Evolutionary conservation across 1,139 yeast genomes (phyloP).

Genomic region (Maudiozyma humilis): DNA sequence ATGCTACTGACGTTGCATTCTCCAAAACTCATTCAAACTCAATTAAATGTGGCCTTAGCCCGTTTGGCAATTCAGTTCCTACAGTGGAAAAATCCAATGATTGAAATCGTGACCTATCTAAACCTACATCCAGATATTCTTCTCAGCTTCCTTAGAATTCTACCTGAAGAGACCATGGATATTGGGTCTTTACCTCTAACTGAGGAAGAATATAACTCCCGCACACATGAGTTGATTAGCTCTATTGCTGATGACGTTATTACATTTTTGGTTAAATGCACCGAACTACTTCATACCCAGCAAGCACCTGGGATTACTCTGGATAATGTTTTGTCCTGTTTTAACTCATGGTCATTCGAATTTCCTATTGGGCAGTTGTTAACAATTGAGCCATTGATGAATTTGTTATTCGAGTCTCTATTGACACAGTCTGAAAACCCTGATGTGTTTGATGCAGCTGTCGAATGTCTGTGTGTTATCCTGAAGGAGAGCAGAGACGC

Average conservation of each 20-base stretch:
- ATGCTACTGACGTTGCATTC: constrained; percentile 31
- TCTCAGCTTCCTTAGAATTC: constrained; percentile 70
- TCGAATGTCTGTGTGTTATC: constrained; percentile 76
- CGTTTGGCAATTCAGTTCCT: constrained; percentile 72
- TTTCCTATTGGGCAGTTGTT: constrained; percentile 63
- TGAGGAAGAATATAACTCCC: constrained; percentile 65
- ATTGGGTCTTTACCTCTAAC: constrained; percentile 69
- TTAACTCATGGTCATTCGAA: constrained; percentile 86
- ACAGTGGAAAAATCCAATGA: constrained; percentile 63
- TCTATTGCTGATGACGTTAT: constrained; percentile 65
- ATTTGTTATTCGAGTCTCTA: constrained; percentile 62
- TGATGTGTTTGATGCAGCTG: constrained; percentile 74
- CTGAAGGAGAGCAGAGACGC: constrained; percentile 76
- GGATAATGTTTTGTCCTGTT: constrained; percentile 52
- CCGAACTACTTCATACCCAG: constrained; percentile 34
- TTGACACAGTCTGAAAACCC: constrained; percentile 29
- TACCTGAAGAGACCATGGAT: constrained; percentile 87
- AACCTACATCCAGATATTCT: constrained; percentile 38
- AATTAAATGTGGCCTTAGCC: constrained; percentile 71
- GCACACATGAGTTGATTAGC: constrained; percentile 56
- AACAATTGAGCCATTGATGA: constrained; percentile 52
- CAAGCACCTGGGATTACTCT: constrained; percentile 21
- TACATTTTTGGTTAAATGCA: constrained; percentile 44
- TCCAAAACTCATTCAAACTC: constrained; percentile 60
- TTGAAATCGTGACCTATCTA: constrained; percentile 46